These are phyloP conservation scores for Yarrowia sp. DNA, from an alignment of 805 yeast genomes.

Conservation along the genomic window DNA sequence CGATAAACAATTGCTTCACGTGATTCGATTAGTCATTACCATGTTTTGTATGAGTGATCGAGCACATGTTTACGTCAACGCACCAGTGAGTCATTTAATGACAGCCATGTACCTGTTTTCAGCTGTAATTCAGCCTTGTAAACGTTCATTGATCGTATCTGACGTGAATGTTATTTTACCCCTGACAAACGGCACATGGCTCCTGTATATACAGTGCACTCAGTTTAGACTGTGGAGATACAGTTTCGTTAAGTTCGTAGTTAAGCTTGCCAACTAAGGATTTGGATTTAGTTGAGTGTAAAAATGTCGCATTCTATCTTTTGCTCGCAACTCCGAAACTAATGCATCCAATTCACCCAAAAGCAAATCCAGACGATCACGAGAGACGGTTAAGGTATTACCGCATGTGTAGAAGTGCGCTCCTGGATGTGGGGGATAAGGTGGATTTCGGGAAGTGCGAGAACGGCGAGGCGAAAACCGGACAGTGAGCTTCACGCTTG, in stretches of 20 bases:
- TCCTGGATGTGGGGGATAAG: not conserved
- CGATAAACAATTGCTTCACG: not conserved
- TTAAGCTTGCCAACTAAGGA: not conserved
- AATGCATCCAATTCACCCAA: conserved; percentile 11
- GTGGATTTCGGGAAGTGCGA: not conserved
- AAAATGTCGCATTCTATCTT: not conserved
- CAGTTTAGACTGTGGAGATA: not conserved
- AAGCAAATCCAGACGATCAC: not conserved
- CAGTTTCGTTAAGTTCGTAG: not conserved
- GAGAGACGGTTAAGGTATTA: not conserved
- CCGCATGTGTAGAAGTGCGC: conserved; percentile 2
- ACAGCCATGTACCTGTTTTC: not conserved
- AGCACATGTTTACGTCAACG: too few relatives aligned
- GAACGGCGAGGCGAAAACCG: too few relatives aligned
- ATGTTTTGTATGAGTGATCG: too few relatives aligned
- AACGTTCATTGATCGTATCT: not conserved
- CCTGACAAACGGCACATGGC: not conserved
- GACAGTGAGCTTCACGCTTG: too few relatives aligned
- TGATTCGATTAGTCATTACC: not conserved
- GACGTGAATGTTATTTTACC: not conserved
- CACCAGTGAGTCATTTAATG: not conserved
- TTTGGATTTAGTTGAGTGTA: not conserved
- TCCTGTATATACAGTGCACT: not conserved
- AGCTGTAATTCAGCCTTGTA: not conserved
- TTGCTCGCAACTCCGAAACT: not conserved